A percentile compares a stretch with the other conserved stretches of the same genome.
These are phyloP conservation scores for Blastocystis sp. DNA, from an alignment of 352 stramenopile genomes.

Conservation along the genomic window DNA sequence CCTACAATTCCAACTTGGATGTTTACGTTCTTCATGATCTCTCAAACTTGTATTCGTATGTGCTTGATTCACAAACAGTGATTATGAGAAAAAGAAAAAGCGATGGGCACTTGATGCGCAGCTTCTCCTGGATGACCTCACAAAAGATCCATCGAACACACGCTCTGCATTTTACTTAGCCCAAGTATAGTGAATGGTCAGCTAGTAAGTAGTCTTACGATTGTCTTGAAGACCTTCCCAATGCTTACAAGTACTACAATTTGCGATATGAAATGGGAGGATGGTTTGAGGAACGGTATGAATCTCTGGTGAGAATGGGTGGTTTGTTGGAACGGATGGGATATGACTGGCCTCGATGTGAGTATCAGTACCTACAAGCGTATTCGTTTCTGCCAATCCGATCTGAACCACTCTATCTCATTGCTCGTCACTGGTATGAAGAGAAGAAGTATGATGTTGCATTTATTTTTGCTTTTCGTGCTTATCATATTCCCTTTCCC, in stretches of 20 bases:
- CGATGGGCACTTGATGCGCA: conserved; percentile 9
- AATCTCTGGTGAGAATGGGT: conserved; percentile 12
- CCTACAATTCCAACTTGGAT: neutral
- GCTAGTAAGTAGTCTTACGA: conserved; percentile 10
- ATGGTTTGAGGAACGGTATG: conserved; percentile 35
- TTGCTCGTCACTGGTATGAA: conserved; percentile 37
- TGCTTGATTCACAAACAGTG: neutral
- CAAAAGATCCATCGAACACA: conserved; percentile 20
- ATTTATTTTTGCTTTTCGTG: neutral
- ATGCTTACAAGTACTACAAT: conserved; percentile 54
- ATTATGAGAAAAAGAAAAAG: neutral
- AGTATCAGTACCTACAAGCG: conserved; percentile 2
- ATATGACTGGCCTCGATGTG: neutral
- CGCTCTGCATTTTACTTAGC: conserved; percentile 35
- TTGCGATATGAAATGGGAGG: conserved; percentile 44
- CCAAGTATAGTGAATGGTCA: neutral
- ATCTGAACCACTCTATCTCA: conserved; percentile 23
- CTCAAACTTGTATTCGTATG: neutral
- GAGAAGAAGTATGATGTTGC: conserved; percentile 11
- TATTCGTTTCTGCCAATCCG: conserved; percentile 22
- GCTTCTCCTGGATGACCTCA: neutral
- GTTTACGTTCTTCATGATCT: conserved; percentile 54
- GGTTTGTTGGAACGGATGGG: conserved; percentile 48
- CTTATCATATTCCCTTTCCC: conserved; percentile 24
- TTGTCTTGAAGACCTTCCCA: conserved; percentile 16